Base-by-base conservation (phyloP, 1,284 basidiomycete genomes). In the Puccinia horiana region DNA sequence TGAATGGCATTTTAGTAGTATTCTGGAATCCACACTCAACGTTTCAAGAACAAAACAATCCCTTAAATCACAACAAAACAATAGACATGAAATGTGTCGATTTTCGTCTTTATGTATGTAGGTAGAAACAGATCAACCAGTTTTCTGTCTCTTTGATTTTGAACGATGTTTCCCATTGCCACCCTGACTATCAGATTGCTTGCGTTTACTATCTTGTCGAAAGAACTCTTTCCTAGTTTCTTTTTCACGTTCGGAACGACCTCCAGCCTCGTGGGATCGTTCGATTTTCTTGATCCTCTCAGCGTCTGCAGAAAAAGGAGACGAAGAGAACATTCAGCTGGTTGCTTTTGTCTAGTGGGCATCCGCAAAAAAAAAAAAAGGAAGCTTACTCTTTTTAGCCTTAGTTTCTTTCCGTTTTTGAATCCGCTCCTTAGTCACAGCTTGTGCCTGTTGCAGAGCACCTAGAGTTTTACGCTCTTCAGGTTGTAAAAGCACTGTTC, bases 401-500 rank as follows among this genome's bases (percentile, higher is more conserved):
- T 96, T 93, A 89, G 95, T 96, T 87, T 93, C 93, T 85, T 91
- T 92, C 85, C 95, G 88, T 85, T 91, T 89, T 56, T 87, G 88
- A 0, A 93, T 89, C 88, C 96, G 94, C 85, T 95, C 95, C 88
- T 95, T 96, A 82, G 94, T 89, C 84, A 99, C 88, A 8, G 95
- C 94, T 81, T 94, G 91, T 85, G 98, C 95, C 89, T 98, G 96
- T 87, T 99, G 96, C 86, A 99, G 87, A 54, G 98, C 88, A n/a
- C 93, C 92, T 35, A 98, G 89, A 0, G 96, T 95, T 86, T 92
- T 93, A 89, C 93, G 94, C 89, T 99, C 96, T 85, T 97, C 94
- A 1, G 94, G 93, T 86, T 96, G 94, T 89, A 99, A 90, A 63
- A 99, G 92, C 23, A 98, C 96, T 0, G 96, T 95, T 23, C 96